Evolutionary conservation across 1,284 basidiomycete species (phyloP).

Genomic region (Tilletiaria anomala): DNA sequence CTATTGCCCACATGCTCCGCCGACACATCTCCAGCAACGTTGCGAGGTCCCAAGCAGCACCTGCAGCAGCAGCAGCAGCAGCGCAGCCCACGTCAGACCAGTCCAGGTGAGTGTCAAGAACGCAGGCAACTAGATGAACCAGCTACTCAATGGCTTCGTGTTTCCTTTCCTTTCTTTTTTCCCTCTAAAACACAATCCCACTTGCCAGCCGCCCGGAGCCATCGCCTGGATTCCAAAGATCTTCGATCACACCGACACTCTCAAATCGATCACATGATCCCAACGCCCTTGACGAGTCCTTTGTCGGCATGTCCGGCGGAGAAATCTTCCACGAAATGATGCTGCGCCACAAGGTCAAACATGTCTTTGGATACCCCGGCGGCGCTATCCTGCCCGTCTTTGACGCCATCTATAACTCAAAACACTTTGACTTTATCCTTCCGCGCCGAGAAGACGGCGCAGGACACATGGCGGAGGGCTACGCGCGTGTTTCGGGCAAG

Average conservation of each 20-base stretch:
- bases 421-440: conserved; percentile 86
- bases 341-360: conserved; percentile 87
- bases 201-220: conserved; percentile 26
- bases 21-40: no score
- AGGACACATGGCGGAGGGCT: conserved; percentile 97
- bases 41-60: conserved; percentile 1
- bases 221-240: conserved; percentile 30
- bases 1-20: no score
- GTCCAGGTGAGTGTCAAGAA: no score
- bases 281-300: conserved; percentile 43
- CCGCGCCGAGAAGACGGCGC: conserved; percentile 95
- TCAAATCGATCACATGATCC: conserved; percentile 9
- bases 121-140: no score
- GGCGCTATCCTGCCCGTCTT: conserved; percentile 96
- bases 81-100: conserved; percentile 1
- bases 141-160: no score
- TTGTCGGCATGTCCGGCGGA: conserved; percentile 86
- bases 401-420: conserved; percentile 94
- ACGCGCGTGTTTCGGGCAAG: conserved; percentile 91
- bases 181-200: neutral
- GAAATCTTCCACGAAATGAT: conserved; percentile 99
- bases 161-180: neutral
- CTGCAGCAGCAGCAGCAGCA: conserved; percentile 1
- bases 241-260: conserved; percentile 7
- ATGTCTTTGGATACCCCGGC: conserved; percentile 94